phyloP scores from a whole-genome alignment of 805 yeast genomes.

The Phaffomyces opuntiae region DNA sequence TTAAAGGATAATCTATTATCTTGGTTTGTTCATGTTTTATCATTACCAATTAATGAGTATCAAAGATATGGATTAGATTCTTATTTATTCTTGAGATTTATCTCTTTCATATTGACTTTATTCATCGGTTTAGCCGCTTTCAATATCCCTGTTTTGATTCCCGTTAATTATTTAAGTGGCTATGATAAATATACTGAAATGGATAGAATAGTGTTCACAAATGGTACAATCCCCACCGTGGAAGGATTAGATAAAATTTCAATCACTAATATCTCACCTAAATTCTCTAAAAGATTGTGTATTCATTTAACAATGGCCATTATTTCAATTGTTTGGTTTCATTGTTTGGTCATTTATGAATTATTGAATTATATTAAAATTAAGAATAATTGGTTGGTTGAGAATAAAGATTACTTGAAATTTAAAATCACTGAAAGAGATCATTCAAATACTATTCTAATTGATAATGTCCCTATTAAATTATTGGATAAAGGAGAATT shows the following conservation, averaged over 20 bases:
- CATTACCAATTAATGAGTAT: constrained; percentile 36
- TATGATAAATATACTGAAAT: constrained; percentile 15
- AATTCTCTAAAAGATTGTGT: constrained; percentile 41
- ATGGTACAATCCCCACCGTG: constrained; percentile 20
- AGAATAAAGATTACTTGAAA: constrained; percentile 18
- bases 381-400: constrained; percentile 34
- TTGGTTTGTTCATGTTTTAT: constrained; percentile 47
- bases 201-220: constrained; percentile 16
- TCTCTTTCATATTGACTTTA: constrained; percentile 42
- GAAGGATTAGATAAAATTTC: constrained; percentile 63
- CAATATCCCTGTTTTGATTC: constrained; percentile 54
- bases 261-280: constrained; percentile 57
- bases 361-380: constrained; percentile 42
- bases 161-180: constrained; percentile 44
- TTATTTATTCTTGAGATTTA: constrained; percentile 61
- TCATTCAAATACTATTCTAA: constrained; percentile 29
- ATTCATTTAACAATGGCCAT: constrained; percentile 60
- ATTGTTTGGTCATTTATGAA: constrained; percentile 50
- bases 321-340: constrained; percentile 48
- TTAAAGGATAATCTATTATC: constrained; percentile 38
- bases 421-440: constrained; percentile 15
- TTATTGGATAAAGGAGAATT: constrained; percentile 18
- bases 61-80: constrained; percentile 62
- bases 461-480: constrained; percentile 39
- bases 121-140: constrained; percentile 47